A percentile compares a stretch with the other conserved stretches of the same genome.
These are phyloP conservation scores for Colletotrichum kahawae DNA, from an alignment of 2,329 filamentous ascomycete species.

Conservation along the genomic window DNA sequence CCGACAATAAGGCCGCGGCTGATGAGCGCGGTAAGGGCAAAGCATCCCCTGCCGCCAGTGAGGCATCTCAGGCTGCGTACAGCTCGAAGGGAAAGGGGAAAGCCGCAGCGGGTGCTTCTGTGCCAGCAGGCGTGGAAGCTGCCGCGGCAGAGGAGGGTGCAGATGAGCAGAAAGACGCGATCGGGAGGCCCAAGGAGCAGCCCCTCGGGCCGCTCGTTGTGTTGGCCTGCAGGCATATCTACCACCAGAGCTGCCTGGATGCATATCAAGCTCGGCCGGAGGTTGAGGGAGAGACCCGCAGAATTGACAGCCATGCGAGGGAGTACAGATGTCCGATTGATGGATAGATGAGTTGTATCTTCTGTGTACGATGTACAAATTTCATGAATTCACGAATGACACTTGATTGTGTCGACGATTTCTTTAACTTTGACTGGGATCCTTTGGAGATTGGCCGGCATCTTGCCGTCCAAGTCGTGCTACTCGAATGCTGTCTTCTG, in stretches of 20 bases:
- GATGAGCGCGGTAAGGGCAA: constrained; percentile 46
- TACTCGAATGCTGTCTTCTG: neutral
- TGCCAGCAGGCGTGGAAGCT: constrained; percentile 35
- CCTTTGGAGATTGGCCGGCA: neutral
- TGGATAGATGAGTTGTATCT: constrained; percentile 39
- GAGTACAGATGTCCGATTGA: constrained; percentile 64
- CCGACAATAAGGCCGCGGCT: constrained; percentile 46
- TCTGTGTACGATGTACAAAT: constrained; percentile 21
- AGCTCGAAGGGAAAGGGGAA: constrained; percentile 59
- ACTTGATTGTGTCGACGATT: neutral
- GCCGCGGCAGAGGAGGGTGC: constrained; percentile 40
- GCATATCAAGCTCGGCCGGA: constrained; percentile 61
- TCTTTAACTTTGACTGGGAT: neutral
- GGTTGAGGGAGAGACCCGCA: constrained; percentile 43
- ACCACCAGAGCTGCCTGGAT: constrained; percentile 73
- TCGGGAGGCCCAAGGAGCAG: constrained; percentile 40
- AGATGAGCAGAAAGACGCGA: constrained; percentile 35
- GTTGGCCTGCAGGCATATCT: constrained; percentile 73
- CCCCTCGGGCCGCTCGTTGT: constrained; percentile 70
- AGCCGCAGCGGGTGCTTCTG: constrained; percentile 56
- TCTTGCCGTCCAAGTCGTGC: neutral
- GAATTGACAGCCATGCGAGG: constrained; percentile 45
- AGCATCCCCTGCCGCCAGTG: constrained; percentile 28
- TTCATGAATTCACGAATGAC: constrained; percentile 20
- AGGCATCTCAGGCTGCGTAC: constrained; percentile 25